Evolutionary conservation across 2,329 filamentous ascomycete genomes (phyloP), one percentile per base, ranked within the genome.

Genomic region (Alternaria panax): DNA sequence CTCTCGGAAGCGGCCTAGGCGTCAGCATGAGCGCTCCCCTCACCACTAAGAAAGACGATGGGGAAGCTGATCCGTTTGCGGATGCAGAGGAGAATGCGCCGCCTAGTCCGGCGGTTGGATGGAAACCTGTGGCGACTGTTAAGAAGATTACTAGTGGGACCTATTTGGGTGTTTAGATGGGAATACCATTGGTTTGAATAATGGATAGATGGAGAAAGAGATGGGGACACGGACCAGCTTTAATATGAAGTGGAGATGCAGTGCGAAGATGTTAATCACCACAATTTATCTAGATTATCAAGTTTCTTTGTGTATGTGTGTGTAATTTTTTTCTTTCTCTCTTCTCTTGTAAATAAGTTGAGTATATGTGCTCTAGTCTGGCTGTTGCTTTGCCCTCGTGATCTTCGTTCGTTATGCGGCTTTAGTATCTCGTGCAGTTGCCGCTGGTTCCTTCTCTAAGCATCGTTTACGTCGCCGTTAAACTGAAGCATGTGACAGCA

Each of bases 41-140:
- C 12, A 70, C 85, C 82, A 73, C 85, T 46, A 64, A 61, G 24
- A 76, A 75, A 59, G 64, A 62, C 8, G 63, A 76, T 71, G 66
- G 80, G 68, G 81, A 81, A 56, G 85, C 84, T 54, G 88, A 92
- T 70, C 91, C 91, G 2, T 93, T 93, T 74, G 90, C 90, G 0
- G 91, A 90, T 73, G 85, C 85, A 45, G 79, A 78, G 76, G 83
- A 78, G 41, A 72, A 61, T 43, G 59, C 62, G 54, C 66, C 67
- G 8, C 54, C 69, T 9, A 73, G 65, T 47, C 71, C 70, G 7
- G 66, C 68, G 2, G 57, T 72, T 24, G 63, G 54, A 12, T 78
- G 75, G 74, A 79, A 75, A 61, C 60, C 69, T 22, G 73, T 79
- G 2, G 25, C 64, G 2, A 73, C 68, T 18, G 72, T 78, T 2